Evolutionary conservation across 345 rosid species (phyloP).

Genomic region (Euphorbia peplus): DNA sequence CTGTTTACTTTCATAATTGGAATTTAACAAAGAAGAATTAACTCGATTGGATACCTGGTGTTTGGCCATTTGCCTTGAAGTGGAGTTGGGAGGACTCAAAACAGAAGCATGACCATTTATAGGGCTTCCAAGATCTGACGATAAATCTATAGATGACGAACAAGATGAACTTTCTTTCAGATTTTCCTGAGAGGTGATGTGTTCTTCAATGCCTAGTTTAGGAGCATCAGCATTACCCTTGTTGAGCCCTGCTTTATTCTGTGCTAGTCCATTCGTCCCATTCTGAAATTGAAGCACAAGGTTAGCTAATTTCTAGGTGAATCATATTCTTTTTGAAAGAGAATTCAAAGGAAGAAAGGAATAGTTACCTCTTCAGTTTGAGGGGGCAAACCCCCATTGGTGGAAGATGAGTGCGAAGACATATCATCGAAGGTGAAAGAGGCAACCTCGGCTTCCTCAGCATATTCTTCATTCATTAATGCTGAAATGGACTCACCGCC

Average conservation of each 20-base stretch:
- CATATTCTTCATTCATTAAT: constrained; percentile 72
- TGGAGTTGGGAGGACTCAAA: constrained; percentile 27
- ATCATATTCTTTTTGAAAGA: not conserved
- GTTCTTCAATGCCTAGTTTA: constrained; percentile 25
- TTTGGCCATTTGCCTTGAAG: constrained; percentile 16
- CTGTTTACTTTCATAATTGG: constrained; percentile 21
- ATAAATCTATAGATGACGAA: constrained; percentile 49
- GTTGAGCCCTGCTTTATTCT: constrained; percentile 23
- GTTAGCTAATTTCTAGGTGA: constrained; percentile 10
- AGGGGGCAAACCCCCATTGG: constrained; percentile 45
- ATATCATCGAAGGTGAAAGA: constrained; percentile 74
- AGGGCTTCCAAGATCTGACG: constrained; percentile 42
- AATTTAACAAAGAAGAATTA: constrained; percentile 29
- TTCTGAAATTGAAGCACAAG: constrained; percentile 46
- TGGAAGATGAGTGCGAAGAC: constrained; percentile 74
- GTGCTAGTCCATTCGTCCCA: constrained; percentile 28
- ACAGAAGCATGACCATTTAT: constrained; percentile 35
- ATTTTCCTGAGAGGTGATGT: constrained; percentile 21
- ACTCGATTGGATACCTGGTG: constrained; percentile 17
- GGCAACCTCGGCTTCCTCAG: constrained; percentile 73
- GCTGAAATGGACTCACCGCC: constrained; percentile 67
- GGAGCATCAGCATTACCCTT: constrained; percentile 25
- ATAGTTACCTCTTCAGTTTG: constrained; percentile 46
- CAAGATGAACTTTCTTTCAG: constrained; percentile 31
- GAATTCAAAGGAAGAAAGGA: not conserved